Base-by-base conservation (phyloP, 768 basidiomycete genomes). In the Neoboletus magnificus region DNA sequence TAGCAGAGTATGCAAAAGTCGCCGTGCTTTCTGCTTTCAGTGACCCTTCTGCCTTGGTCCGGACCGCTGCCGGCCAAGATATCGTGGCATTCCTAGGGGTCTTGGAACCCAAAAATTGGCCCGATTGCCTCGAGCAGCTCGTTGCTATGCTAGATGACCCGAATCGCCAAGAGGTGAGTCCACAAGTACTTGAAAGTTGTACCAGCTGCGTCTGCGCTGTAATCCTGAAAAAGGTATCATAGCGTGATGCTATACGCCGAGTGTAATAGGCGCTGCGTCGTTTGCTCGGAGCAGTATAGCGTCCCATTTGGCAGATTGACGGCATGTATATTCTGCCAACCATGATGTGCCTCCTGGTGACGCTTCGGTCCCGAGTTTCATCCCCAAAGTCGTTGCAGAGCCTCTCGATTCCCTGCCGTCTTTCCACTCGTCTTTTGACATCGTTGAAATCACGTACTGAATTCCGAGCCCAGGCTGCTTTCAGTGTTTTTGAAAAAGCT, bases 61-160 rank as follows among this genome's bases (percentile, higher is more conserved):
- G 95, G 63, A 94, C 91, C 70, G 94, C 95, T 12, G 93, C 93
- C 5, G 90, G 91, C 54, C 91, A 96, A 66, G 94, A 91, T 71
- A 87, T 99, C 64, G 91, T 94, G 48, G 82, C 90, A 35, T 85
- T 98, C 66, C 82, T 98, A 56, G 88, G 87, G 48, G 87, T 87
- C 37, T 77, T 96, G 49, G 94, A 96, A 66, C 91, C 93, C 2
- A 87, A 79, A 67, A 92, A 89, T 66, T 99, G 97, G 97, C 91
- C 95, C 45, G 93, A 98, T 74, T 97, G 93, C 65, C 77, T 99
- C 45, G 84, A 87, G 67, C 83, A 90, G 61, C 82, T 99, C 30
- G 85, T 97, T 44, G 80, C 82, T 64, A 80, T 89, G 61, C 77
- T 96, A 56, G 91, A 94, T 72, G 86, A 93, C 79, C 70, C 78